Base-by-base conservation (phyloP, 192 early-diverging fungal species). In the Backusella luteola region DNA sequence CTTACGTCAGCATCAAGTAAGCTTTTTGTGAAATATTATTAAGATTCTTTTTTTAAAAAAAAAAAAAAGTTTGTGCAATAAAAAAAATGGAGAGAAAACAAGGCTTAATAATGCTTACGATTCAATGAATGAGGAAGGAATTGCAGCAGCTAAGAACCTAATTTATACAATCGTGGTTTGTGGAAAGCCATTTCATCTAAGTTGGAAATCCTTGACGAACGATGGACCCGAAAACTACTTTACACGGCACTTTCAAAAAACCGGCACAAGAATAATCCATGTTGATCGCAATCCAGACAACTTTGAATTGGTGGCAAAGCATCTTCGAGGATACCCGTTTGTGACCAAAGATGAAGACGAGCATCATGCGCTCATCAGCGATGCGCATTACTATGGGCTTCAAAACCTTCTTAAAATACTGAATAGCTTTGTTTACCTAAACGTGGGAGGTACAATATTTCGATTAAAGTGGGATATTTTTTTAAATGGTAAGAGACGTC, bases 311-410 rank as follows among this genome's bases (percentile, higher is more conserved):
- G 83, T 87, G 59, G 77, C 85, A 44, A 81, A 83, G 35, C 82
- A 87, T 72, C 78, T 87, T 46, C 81, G 81, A 39, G 85, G 85
- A 44, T 87, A 87, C 59, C 81, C 76, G 42, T 72, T 85, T 35
- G 75, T 74, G 7, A 73, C 81, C 1, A 66, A 69, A 38, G 85
- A 87, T 15, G 34, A 73, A 84, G 72, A 81, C 75, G 79, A 80
- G 19, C 73, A 68, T 72, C 19, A 73, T 9, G 78, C 79, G 36
- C 74, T 83, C 0, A 73, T 83, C n/a, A 78, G 77, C 74, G 84
- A 85, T 66, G 84, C 84, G 0, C 75, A 82, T 34, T 85, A 77
- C 36, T 82, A 73, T 52, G 81, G 79, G n/a, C 67, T 85, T 59
- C 77, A 76, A 14, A 77, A 63, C 7, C 23, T 63, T 3, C 11